Percentiles rank a stretch among this genome's conserved stretches.
Conservation (phyloP, 805 yeast species). For the Candida sanyiensis region DNA sequence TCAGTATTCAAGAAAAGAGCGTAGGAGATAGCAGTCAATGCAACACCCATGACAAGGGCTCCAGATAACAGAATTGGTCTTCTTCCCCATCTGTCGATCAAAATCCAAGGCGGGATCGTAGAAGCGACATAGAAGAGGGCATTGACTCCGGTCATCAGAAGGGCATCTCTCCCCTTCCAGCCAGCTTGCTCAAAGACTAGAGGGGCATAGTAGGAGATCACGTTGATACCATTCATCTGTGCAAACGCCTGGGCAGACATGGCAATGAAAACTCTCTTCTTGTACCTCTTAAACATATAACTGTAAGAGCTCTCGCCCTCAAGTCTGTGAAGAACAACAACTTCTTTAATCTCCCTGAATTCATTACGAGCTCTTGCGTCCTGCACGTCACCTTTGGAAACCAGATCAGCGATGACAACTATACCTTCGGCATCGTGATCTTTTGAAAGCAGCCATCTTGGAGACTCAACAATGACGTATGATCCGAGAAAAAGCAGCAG, state of each 20-base stretch:
- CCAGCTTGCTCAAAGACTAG: conserved; percentile 93
- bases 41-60: conserved; percentile 69
- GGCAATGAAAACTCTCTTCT: conserved; percentile 75
- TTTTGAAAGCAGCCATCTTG: conserved; percentile 82
- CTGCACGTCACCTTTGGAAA: conserved; percentile 71
- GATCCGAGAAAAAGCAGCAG: conserved; percentile 65
- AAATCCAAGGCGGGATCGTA: conserved; percentile 86
- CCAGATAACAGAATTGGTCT: conserved; percentile 79
- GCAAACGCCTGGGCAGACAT: conserved; percentile 91
- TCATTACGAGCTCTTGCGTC: conserved; percentile 65
- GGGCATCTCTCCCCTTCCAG: conserved; percentile 83
- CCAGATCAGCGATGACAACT: conserved; percentile 76
- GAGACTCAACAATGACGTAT: conserved; percentile 76
- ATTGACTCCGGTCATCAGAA: conserved; percentile 85
- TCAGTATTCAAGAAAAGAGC: conserved; percentile 44
- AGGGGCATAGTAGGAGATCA: conserved; percentile 90
- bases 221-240: conserved; percentile 89
- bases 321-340: conserved; percentile 64
- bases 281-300: conserved; percentile 73
- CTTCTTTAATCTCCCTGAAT: conserved; percentile 75
- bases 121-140: conserved; percentile 53
- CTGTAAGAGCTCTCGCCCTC: conserved; percentile 75
- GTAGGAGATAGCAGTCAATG: conserved; percentile 60
- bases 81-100: conserved; percentile 89
- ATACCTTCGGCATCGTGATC: conserved; percentile 80